Percentiles rank a stretch among this genome's conserved stretches.
These are phyloP conservation scores for Mycena latifolia DNA, from an alignment of 768 basidiomycete species.

Conservation along the genomic window DNA sequence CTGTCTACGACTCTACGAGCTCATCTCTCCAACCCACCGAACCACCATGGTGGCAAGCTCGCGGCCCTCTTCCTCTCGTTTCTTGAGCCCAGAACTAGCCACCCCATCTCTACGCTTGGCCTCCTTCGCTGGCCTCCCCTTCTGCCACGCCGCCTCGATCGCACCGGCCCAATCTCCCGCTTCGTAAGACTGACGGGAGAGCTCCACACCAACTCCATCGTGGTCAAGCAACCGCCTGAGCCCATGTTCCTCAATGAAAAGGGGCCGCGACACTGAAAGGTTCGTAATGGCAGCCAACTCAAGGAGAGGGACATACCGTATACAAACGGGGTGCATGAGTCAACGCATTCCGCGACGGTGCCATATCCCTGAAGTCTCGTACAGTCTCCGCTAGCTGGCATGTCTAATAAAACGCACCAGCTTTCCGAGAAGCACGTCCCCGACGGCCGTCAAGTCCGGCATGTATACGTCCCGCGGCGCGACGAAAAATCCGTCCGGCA, in stretches of 20 bases:
- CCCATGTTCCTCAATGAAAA: slow-evolving; percentile 88
- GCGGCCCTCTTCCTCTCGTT: slow-evolving; percentile 55
- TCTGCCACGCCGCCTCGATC: slow-evolving; percentile 68
- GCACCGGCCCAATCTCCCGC: slow-evolving; percentile 77
- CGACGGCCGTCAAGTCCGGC: slow-evolving; percentile 82
- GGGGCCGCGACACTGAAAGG: slow-evolving; percentile 70
- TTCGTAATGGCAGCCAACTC: neutral
- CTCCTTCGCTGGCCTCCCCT: slow-evolving; percentile 61
- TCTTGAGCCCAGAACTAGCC: slow-evolving; percentile 51
- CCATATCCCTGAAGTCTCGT: slow-evolving; percentile 73
- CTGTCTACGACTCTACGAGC: neutral
- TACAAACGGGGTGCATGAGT: slow-evolving; percentile 81
- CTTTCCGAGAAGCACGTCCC: slow-evolving; percentile 84
- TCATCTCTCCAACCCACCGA: slow-evolving; percentile 61
- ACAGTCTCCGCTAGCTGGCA: neutral
- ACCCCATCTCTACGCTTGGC: slow-evolving; percentile 57
- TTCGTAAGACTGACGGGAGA: slow-evolving; percentile 74
- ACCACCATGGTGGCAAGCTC: slow-evolving; percentile 62
- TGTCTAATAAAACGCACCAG: slow-evolving; percentile 59
- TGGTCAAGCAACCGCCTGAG: slow-evolving; percentile 71
- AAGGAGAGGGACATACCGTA: slow-evolving; percentile 62
- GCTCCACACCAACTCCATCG: slow-evolving; percentile 78
- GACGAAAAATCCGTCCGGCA: slow-evolving; percentile 81
- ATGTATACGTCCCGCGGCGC: slow-evolving; percentile 85
- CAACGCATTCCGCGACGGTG: slow-evolving; percentile 84